Evolutionary conservation across 768 basidiomycete genomes (phyloP).

Genomic region (Pisolithus microcarpus): DNA sequence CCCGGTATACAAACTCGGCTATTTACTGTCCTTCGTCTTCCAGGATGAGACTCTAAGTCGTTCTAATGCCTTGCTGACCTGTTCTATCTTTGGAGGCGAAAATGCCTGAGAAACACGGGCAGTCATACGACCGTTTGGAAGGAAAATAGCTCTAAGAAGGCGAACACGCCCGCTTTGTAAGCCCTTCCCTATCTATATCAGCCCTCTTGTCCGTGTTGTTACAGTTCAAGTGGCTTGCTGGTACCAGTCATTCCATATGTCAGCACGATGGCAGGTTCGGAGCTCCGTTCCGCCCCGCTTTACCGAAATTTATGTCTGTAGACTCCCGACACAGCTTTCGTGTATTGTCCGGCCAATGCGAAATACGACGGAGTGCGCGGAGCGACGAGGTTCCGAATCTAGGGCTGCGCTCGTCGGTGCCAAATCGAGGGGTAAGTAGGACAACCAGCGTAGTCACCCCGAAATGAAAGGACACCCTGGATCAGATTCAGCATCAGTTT

Average conservation of each 20-base stretch:
- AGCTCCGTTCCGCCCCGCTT: conserved; percentile 3
- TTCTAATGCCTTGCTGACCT: conserved; percentile 67
- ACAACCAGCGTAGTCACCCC: neutral
- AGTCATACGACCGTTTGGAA: conserved; percentile 61
- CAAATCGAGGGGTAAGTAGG: neutral
- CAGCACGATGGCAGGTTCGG: neutral
- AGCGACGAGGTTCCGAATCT: conserved; percentile 59
- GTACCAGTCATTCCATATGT: conserved; percentile 25
- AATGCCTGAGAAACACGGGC: no score
- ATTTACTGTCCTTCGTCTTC: conserved; percentile 9
- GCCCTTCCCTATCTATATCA: conserved; percentile 31
- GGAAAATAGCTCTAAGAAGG: conserved; percentile 81
- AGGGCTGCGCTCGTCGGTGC: neutral
- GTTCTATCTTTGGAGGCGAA: conserved; percentile 57
- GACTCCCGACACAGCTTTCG: conserved; percentile 57
- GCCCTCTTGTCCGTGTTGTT: conserved; percentile 4
- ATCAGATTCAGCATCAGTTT: conserved; percentile 52
- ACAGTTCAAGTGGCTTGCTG: conserved; percentile 57
- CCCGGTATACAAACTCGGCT: no score
- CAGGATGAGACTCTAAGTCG: conserved; percentile 42
- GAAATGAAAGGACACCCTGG: conserved; percentile 45
- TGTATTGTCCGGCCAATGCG: conserved; percentile 57
- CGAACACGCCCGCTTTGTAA: conserved; percentile 77
- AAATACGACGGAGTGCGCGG: conserved; percentile 53
- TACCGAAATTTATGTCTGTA: no score